Conservation (phyloP, 306 rosid species). For the Acacia confusa region DNA sequence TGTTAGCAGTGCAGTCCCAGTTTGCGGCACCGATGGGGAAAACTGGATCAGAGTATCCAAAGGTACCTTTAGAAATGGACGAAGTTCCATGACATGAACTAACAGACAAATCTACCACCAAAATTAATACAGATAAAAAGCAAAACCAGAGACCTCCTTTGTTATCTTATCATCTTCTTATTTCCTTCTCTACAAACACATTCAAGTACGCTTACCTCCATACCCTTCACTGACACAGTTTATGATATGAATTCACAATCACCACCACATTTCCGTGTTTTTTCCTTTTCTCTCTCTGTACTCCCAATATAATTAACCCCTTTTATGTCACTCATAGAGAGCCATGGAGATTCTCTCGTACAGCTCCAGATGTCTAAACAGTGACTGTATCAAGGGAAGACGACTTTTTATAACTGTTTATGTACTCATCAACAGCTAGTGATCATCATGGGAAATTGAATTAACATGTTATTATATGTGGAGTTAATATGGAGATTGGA, state of each 20-base stretch:
- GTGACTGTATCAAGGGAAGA: background rate
- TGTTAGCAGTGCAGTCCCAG: background rate
- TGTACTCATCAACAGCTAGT: background rate
- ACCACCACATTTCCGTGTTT: background rate
- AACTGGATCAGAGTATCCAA: slow-evolving; percentile 58
- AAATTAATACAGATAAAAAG: slow-evolving; percentile 2
- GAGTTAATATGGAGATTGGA: background rate
- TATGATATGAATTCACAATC: slow-evolving; percentile 27
- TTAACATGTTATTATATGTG: background rate
- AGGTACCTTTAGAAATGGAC: slow-evolving; percentile 27
- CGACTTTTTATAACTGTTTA: background rate
- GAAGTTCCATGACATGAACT: slow-evolving; percentile 1
- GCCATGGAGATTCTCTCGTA: slow-evolving; percentile 37
- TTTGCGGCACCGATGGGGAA: slow-evolving; percentile 20
- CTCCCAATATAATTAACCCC: background rate
- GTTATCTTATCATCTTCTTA: background rate
- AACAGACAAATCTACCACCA: background rate
- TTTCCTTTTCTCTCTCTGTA: background rate
- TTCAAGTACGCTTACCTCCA: background rate
- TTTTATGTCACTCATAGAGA: slow-evolving; percentile 25
- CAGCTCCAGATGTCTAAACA: slow-evolving; percentile 30
- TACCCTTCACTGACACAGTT: background rate
- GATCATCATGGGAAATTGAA: background rate
- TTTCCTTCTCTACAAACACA: background rate
- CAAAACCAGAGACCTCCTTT: background rate